A percentile compares a stretch with the other conserved stretches of the same genome.
These are phyloP conservation scores for Candida loeiensis DNA, from an alignment of 805 yeast genomes.

Conservation along the genomic window DNA sequence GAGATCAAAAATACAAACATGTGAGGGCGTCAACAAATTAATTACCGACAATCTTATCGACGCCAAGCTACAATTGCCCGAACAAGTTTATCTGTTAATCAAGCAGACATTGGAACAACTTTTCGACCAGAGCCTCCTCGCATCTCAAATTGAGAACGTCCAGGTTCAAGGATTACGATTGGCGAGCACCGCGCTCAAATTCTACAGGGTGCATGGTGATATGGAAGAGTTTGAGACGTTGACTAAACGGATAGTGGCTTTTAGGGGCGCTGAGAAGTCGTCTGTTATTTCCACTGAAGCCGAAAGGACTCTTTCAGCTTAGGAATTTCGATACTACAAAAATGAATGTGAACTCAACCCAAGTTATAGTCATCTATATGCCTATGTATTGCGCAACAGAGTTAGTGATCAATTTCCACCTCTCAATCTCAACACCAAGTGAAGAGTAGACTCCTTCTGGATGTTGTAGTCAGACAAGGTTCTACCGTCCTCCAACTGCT, in stretches of 20 bases:
- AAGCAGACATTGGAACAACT: neutral
- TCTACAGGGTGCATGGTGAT: constrained; percentile 11
- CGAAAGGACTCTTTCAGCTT: constrained; percentile 2
- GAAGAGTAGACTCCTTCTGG: constrained; percentile 42
- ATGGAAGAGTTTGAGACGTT: constrained; percentile 16
- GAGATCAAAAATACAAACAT: constrained; percentile 52
- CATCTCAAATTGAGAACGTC: constrained; percentile 54
- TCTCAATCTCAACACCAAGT: constrained; percentile 35
- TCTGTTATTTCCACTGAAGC: constrained; percentile 17
- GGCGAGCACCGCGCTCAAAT: constrained; percentile 19
- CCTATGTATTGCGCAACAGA: constrained; percentile 28
- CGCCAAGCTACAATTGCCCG: neutral
- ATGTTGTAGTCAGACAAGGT: constrained; percentile 39
- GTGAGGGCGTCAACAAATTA: constrained; percentile 35
- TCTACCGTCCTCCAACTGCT: constrained; percentile 43
- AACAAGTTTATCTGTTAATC: neutral
- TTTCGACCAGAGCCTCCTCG: constrained; percentile 26
- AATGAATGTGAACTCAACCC: constrained; percentile 47
- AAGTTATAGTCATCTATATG: constrained; percentile 23
- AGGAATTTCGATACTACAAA: neutral
- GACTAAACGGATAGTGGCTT: constrained; percentile 12
- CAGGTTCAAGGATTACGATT: constrained; percentile 46
- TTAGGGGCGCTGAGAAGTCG: constrained; percentile 17
- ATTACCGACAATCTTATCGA: neutral
- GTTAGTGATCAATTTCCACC: constrained; percentile 40